A percentile compares a stretch with the other conserved stretches of the same genome.
phyloP scores from a whole-genome alignment of 2,329 filamentous ascomycete species.

The Blumeriella jaapii region DNA sequence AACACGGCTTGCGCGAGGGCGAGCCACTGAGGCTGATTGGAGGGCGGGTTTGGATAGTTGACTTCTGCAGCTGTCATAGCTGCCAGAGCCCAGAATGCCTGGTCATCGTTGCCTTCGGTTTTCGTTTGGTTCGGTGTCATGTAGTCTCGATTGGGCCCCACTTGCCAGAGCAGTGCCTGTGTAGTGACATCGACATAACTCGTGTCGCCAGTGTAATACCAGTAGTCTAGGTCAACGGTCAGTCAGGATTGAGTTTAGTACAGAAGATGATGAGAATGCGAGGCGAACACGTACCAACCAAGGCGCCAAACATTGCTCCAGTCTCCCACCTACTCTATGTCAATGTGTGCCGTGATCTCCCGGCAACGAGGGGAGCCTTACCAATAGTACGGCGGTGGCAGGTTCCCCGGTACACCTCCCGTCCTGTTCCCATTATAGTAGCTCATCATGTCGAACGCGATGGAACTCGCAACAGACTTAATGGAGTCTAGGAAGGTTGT shows the following conservation, averaged over 20 bases:
- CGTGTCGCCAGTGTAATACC: conserved; percentile 67
- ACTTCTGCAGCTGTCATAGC: conserved; percentile 61
- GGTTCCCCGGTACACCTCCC: conserved; percentile 38
- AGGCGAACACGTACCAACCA: conserved; percentile 35
- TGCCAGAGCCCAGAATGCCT: conserved; percentile 63
- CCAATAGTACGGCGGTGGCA: conserved; percentile 44
- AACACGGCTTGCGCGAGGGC: conserved; percentile 70
- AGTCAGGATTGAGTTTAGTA: no score
- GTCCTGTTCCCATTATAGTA: conserved; percentile 42
- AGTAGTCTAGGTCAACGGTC: conserved; percentile 47
- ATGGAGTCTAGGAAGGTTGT: conserved; percentile 20
- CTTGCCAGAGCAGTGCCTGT: conserved; percentile 62
- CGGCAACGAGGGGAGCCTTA: no score
- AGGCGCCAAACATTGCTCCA: conserved; percentile 57
- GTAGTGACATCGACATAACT: conserved; percentile 58
- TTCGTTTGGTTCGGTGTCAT: conserved; percentile 65
- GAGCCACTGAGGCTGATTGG: conserved; percentile 51
- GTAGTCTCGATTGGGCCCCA: conserved; percentile 60
- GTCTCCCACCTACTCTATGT: conserved; percentile 51
- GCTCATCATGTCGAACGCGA: conserved; percentile 37
- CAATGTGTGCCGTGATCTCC: background rate
- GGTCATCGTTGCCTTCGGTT: conserved; percentile 63
- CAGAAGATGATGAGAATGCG: no score
- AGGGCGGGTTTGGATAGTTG: conserved; percentile 46
- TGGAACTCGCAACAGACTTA: conserved; percentile 22